Conservation (phyloP, 441 rosid species). For the Populus hybrid region DNA sequence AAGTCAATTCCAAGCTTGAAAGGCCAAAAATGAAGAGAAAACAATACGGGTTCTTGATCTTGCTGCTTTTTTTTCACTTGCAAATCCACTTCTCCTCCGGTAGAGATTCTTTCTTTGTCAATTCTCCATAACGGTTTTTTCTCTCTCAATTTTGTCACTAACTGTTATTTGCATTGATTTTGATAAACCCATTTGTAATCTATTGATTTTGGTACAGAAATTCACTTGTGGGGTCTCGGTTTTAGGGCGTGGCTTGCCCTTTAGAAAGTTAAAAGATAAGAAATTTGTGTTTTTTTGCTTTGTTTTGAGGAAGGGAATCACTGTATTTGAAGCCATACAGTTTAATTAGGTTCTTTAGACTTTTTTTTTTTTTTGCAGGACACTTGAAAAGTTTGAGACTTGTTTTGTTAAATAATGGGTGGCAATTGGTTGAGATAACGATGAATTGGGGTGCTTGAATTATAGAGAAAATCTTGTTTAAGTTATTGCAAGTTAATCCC, state of each 20-base stretch:
- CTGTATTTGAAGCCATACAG: not conserved
- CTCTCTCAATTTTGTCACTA: not conserved
- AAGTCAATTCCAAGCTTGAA: not conserved
- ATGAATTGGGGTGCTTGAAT: not conserved
- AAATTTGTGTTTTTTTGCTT: not conserved
- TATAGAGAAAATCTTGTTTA: not conserved
- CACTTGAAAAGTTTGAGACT: not conserved
- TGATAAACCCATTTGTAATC: not conserved
- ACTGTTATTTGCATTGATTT: slow-evolving; percentile 2
- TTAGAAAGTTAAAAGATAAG: not conserved
- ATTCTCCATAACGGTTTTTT: not conserved
- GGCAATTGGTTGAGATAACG: not conserved
- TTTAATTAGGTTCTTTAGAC: not conserved
- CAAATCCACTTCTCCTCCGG: slow-evolving; percentile 28
- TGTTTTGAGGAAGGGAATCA: not conserved
- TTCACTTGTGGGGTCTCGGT: not conserved
- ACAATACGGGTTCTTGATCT: slow-evolving; percentile 19
- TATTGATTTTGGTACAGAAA: not conserved
- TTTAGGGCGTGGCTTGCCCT: not conserved
- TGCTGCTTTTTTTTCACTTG: slow-evolving; percentile 24
- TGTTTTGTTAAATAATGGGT: not conserved
- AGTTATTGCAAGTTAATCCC: not conserved
- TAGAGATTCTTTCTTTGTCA: not conserved
- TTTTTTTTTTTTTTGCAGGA: too few relatives aligned
- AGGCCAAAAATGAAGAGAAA: slow-evolving; percentile 13